phyloP scores from a whole-genome alignment of 2,329 filamentous ascomycete species.

The Mariannaea sp. region DNA sequence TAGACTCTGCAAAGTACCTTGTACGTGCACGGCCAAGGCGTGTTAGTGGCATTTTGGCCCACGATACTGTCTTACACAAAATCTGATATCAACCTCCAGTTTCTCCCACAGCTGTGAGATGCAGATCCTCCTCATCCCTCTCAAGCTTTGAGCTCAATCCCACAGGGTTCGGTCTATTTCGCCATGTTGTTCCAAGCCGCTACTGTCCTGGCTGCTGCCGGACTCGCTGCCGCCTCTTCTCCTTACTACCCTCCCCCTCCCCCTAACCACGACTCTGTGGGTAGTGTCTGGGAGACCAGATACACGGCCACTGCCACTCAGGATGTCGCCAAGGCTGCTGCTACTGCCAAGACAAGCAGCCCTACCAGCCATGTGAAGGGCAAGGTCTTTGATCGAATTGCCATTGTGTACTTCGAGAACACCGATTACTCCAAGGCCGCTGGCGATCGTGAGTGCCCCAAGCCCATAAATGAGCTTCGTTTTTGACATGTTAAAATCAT shows the following conservation, averaged over 20 bases:
- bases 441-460: constrained; percentile 59
- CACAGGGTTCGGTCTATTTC: background rate
- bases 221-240: constrained; percentile 32
- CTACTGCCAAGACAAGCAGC: constrained; percentile 63
- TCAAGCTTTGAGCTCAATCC: background rate
- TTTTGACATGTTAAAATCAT: too few species aligned
- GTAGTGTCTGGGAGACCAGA: constrained; percentile 41
- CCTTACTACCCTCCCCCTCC: too few species aligned
- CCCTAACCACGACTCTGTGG: background rate
- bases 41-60: constrained; percentile 6
- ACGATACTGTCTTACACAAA: background rate
- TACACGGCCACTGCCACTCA: constrained; percentile 58
- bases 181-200: constrained; percentile 30
- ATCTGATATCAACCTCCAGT: constrained; percentile 10
- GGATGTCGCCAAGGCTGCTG: constrained; percentile 59
- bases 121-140: background rate
- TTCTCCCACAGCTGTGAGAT: background rate
- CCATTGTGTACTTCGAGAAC: constrained; percentile 79
- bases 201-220: constrained; percentile 35
- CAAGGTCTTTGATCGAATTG: constrained; percentile 73
- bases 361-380: constrained; percentile 70
- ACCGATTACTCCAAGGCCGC: constrained; percentile 69
- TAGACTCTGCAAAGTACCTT: too few species aligned
- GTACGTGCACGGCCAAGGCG: background rate
- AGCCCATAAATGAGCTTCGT: too few species aligned